Conservation (phyloP, 1,284 basidiomycete species). For the Chalciporus sp. region DNA sequence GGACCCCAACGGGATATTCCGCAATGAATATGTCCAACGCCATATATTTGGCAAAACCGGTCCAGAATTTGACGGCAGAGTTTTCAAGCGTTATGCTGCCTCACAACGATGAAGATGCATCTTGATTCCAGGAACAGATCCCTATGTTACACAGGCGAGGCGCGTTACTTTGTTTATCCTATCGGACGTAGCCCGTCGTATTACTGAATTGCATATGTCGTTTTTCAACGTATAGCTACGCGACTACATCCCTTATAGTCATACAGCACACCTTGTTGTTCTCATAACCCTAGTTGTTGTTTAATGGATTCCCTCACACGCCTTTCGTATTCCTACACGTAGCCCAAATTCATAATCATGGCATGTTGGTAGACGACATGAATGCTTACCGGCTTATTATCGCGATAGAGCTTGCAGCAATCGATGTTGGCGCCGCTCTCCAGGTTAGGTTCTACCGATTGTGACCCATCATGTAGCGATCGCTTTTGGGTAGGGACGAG, state of each 20-base stretch:
- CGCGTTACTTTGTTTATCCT: slow-evolving; percentile 9
- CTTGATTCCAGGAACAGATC: neutral
- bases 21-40: slow-evolving; percentile 77
- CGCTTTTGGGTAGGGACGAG: neutral
- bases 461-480: slow-evolving; percentile 8
- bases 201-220: slow-evolving; percentile 6
- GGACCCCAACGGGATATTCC: slow-evolving; percentile 83
- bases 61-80: slow-evolving; percentile 47
- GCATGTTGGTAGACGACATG: neutral
- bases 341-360: slow-evolving; percentile 1
- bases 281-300: slow-evolving; percentile 70
- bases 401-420: slow-evolving; percentile 93
- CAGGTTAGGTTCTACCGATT: slow-evolving; percentile 85
- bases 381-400: slow-evolving; percentile 61
- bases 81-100: slow-evolving; percentile 50
- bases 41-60: slow-evolving; percentile 65
- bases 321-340: slow-evolving; percentile 66
- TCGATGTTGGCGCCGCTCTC: slow-evolving; percentile 99
- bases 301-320: slow-evolving; percentile 69
- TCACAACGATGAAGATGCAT: slow-evolving; percentile 9
- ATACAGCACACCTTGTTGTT: slow-evolving; percentile 13
- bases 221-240: slow-evolving; percentile 11
- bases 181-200: slow-evolving; percentile 14
- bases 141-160: neutral
- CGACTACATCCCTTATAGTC: slow-evolving; percentile 21